phyloP scores from a whole-genome alignment of 2,329 filamentous ascomycete genomes.

The Hypoxylon sp. region DNA sequence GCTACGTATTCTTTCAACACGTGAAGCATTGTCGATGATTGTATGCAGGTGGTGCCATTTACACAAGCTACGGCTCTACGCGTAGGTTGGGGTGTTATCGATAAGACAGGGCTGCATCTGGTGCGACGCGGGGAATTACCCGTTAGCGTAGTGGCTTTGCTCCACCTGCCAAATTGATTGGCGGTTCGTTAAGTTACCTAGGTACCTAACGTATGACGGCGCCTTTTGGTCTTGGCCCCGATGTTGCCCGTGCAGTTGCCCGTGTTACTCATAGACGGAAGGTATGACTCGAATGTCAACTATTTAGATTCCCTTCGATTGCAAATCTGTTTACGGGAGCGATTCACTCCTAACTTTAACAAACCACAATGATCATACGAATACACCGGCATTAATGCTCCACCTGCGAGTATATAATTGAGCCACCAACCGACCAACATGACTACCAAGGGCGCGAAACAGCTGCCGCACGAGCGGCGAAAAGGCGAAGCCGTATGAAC shows the following conservation, averaged over 20 bases:
- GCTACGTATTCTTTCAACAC: too few species aligned
- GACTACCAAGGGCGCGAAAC: slow-evolving; percentile 68
- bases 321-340: not conserved
- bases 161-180: slow-evolving; percentile 10
- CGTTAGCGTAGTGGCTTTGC: slow-evolving; percentile 4
- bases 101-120: slow-evolving; percentile 10
- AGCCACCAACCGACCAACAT: slow-evolving; percentile 53
- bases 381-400: slow-evolving; percentile 42
- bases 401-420: slow-evolving; percentile 8
- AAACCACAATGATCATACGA: slow-evolving; percentile 47
- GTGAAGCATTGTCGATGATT: too few species aligned
- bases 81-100: slow-evolving; percentile 22
- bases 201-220: slow-evolving; percentile 16
- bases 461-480: slow-evolving; percentile 79
- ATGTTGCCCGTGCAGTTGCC: slow-evolving; percentile 24
- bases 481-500: slow-evolving; percentile 83
- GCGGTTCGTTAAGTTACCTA: not conserved
- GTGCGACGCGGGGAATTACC: slow-evolving; percentile 11
- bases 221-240: slow-evolving; percentile 7
- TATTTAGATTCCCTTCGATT: slow-evolving; percentile 6
- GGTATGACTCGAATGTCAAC: slow-evolving; percentile 25
- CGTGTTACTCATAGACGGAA: slow-evolving; percentile 34
- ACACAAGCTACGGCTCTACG: slow-evolving; percentile 1
- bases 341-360: not conserved
- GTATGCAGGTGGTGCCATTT: too few species aligned